Base-by-base conservation (phyloP, 805 yeast species). In the Starmerella floris region DNA sequence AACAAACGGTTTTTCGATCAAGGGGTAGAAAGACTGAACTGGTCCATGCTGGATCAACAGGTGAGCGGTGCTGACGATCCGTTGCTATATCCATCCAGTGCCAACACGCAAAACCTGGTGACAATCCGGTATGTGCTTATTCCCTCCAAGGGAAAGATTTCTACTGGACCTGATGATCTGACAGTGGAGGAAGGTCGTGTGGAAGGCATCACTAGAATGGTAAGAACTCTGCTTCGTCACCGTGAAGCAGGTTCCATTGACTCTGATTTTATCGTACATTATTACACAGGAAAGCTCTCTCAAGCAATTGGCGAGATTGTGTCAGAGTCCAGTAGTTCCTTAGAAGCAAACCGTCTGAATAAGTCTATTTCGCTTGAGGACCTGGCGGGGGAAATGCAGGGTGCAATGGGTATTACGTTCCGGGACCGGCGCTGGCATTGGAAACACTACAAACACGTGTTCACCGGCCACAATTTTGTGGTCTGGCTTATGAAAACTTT, bases 341-440 rank as follows among this genome's bases (percentile, higher is more conserved):
- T 50, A 23, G 50, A 42, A 30, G 26, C 33, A 20, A 52, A 53
- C 41, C 45, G 58, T 5, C 45, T 54, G 16, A 44, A 36, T 33
- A 51, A 47, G 30, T 21, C 64, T 19, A 69, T 77, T 4, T 68
- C 73, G 23, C 53, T 79, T 2, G 35, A 59, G 0, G 73, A 68
- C 19, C 59, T 88, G 23, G 80, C 85, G 0, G 62, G 63, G 3
- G 83, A 79, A 42, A 57, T 88, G 39, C 93, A 79, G 52, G 72
- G 79, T 4, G 51, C 49, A 19, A 67, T 69, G 36, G 87, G 85
- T 8, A 62, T 88, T 6, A 68, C 67, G 19, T 65, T 91, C 30
- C 76, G 73, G 1, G 94, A 84, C 53, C 68, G 96, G 51, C 72
- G 78, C 27, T 88, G 98, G 98, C 97, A 88, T 59, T 76, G 87